Conservation (phyloP, 108 stramenopile genomes). For the Hondaea fermentalgiana region DNA sequence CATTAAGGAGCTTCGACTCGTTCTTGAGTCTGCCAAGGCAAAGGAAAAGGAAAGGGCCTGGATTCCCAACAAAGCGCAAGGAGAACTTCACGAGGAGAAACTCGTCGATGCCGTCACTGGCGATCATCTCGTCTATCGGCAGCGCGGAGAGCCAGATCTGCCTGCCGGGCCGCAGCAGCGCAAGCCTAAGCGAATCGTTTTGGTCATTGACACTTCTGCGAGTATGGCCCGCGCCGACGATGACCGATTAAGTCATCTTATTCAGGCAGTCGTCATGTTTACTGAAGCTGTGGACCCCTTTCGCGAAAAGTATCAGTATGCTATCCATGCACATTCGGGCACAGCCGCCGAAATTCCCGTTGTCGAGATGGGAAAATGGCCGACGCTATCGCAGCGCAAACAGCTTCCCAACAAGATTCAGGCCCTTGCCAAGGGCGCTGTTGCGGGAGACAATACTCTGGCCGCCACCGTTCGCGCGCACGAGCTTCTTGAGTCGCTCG, state of each 20-base stretch:
- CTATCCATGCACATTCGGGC: neutral
- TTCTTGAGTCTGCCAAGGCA: slow-evolving; percentile 48
- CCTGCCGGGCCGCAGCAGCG: slow-evolving; percentile 17
- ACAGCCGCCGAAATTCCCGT: slow-evolving; percentile 4
- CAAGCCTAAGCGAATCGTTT: slow-evolving; percentile 33
- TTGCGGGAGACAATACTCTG: slow-evolving; percentile 68
- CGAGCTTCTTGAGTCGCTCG: slow-evolving; percentile 32
- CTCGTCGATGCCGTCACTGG: slow-evolving; percentile 75
- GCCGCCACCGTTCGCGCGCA: slow-evolving; percentile 60
- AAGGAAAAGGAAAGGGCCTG: slow-evolving; percentile 58
- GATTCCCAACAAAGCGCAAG: slow-evolving; percentile 60
- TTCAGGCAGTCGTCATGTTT: slow-evolving; percentile 70
- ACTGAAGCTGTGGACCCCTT: slow-evolving; percentile 53
- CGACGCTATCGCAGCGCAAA: slow-evolving; percentile 52
- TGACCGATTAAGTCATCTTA: slow-evolving; percentile 54
- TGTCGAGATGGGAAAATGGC: slow-evolving; percentile 26
- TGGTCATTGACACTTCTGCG: slow-evolving; percentile 67
- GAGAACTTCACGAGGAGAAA: slow-evolving; percentile 75
- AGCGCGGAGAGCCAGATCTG: slow-evolving; percentile 52
- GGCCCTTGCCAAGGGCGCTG: slow-evolving; percentile 73
- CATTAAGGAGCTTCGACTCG: slow-evolving; percentile 34
- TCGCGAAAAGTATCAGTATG: neutral
- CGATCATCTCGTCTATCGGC: slow-evolving; percentile 72
- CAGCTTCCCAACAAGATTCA: slow-evolving; percentile 63
- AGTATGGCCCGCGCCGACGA: slow-evolving; percentile 78